Evolutionary conservation across 2,329 filamentous ascomycete genomes (phyloP).

Genomic region (Aspergillus tubingensis): DNA sequence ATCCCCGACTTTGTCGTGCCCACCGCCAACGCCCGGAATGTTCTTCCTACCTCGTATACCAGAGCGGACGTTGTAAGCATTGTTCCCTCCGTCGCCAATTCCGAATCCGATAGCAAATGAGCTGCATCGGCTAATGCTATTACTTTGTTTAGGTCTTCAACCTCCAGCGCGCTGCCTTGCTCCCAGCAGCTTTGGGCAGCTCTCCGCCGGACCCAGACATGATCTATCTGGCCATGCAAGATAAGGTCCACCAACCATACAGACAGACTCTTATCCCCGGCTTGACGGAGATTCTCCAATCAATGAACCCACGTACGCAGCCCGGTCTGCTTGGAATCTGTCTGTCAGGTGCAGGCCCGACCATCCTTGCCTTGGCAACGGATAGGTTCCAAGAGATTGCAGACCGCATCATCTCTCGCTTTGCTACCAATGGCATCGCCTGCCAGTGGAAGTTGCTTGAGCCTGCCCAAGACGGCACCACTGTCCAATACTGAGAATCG

Average conservation of each 20-base stretch:
- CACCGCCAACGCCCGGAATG: slow-evolving; percentile 86
- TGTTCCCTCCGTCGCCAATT: not conserved
- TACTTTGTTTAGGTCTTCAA: slow-evolving; percentile 67
- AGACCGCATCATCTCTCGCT: slow-evolving; percentile 70
- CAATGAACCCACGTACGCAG: slow-evolving; percentile 84
- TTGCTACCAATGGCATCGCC: slow-evolving; percentile 65
- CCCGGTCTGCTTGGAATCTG: slow-evolving; percentile 91
- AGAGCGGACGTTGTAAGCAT: slow-evolving; percentile 75
- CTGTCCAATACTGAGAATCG: slow-evolving; percentile 29
- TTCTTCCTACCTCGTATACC: slow-evolving; percentile 77
- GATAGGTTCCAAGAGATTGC: slow-evolving; percentile 88
- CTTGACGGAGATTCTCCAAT: slow-evolving; percentile 84
- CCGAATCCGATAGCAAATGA: not conserved
- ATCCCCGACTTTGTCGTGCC: slow-evolving; percentile 95
- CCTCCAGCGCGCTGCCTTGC: slow-evolving; percentile 85
- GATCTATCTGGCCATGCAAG: slow-evolving; percentile 98
- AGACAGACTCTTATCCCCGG: slow-evolving; percentile 89
- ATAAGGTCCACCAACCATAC: slow-evolving; percentile 97
- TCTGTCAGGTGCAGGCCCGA: slow-evolving; percentile 90
- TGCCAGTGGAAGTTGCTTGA: slow-evolving; percentile 88
- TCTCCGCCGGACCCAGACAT: slow-evolving; percentile 88
- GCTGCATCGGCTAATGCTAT: not conserved
- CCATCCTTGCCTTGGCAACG: slow-evolving; percentile 89
- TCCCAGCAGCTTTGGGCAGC: slow-evolving; percentile 85
- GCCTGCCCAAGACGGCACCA: slow-evolving; percentile 69